A percentile compares a stretch with the other conserved stretches of the same genome.
phyloP scores from a whole-genome alignment of 2,329 filamentous ascomycete genomes.

The Teratosphaeria nubilosa region DNA sequence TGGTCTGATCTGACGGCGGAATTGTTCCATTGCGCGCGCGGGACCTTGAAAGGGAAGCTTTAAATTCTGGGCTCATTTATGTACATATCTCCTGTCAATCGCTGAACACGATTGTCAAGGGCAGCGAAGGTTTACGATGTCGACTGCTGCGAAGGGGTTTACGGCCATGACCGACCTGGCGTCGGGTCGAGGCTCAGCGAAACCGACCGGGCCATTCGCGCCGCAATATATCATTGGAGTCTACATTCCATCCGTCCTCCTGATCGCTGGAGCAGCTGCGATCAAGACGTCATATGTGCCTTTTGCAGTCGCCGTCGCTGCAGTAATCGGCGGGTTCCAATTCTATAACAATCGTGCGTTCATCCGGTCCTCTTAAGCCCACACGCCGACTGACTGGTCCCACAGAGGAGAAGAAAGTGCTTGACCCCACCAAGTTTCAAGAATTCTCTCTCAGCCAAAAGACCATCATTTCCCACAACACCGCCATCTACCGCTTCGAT shows the following conservation, averaged over 20 bases:
- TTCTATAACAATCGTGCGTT: conserved; percentile 60
- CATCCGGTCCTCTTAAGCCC: not conserved
- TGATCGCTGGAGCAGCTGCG: conserved; percentile 66
- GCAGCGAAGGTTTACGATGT: not conserved
- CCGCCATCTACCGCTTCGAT: conserved; percentile 94
- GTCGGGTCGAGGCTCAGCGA: conserved; percentile 9
- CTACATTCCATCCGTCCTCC: conserved; percentile 70
- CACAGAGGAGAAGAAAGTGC: conserved; percentile 64
- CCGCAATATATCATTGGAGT: conserved; percentile 65
- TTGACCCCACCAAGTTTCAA: conserved; percentile 82
- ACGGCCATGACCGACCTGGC: conserved; percentile 5
- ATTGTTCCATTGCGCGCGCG: not conserved
- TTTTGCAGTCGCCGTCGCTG: conserved; percentile 58
- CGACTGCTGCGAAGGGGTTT: conserved; percentile 1
- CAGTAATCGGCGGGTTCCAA: conserved; percentile 60
- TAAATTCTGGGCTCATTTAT: not conserved
- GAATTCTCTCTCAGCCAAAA: conserved; percentile 90
- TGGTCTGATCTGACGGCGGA: not conserved
- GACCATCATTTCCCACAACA: conserved; percentile 94
- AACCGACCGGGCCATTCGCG: conserved; percentile 36
- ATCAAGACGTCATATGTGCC: conserved; percentile 69
- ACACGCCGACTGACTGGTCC: not conserved
- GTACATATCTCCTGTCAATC: not conserved
- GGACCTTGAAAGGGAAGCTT: not conserved
- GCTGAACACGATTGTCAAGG: not conserved